Conservation (phyloP, 495 filamentous ascomycete species). For the Xylaria acuta region DNA sequence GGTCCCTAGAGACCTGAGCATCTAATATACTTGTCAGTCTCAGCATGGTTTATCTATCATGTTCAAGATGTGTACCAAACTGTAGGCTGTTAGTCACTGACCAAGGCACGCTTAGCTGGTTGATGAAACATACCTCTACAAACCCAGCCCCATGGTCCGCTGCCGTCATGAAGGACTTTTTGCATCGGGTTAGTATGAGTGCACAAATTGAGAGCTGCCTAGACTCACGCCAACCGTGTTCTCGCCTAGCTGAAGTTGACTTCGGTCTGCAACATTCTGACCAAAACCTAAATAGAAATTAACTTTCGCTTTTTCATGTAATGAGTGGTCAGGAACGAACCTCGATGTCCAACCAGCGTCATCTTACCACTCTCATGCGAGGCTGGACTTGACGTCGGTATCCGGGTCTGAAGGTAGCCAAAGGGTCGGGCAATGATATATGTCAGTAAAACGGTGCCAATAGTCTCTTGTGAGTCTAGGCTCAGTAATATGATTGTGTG, state of each 20-base stretch:
- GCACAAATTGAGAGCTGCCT: neutral
- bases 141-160: constrained; percentile 45
- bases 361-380: constrained; percentile 9
- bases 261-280: constrained; percentile 35
- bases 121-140: constrained; percentile 42
- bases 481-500: constrained; percentile 41
- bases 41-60: neutral
- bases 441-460: constrained; percentile 43
- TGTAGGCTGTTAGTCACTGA: neutral
- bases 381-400: neutral
- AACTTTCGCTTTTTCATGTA: neutral
- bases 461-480: constrained; percentile 31
- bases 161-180: constrained; percentile 44
- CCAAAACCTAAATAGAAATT: constrained; percentile 31
- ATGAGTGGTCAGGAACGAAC: constrained; percentile 22
- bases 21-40: constrained; percentile 32
- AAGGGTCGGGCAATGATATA: constrained; percentile 39
- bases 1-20: constrained; percentile 51
- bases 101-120: neutral
- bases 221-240: constrained; percentile 36
- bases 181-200: neutral
- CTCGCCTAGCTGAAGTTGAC: constrained; percentile 48
- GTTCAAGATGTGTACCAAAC: neutral
- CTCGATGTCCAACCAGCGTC: constrained; percentile 43
- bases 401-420: constrained; percentile 22